Base-by-base conservation (phyloP, 208 protist genomes). In the Leishmania gerbilli region DNA sequence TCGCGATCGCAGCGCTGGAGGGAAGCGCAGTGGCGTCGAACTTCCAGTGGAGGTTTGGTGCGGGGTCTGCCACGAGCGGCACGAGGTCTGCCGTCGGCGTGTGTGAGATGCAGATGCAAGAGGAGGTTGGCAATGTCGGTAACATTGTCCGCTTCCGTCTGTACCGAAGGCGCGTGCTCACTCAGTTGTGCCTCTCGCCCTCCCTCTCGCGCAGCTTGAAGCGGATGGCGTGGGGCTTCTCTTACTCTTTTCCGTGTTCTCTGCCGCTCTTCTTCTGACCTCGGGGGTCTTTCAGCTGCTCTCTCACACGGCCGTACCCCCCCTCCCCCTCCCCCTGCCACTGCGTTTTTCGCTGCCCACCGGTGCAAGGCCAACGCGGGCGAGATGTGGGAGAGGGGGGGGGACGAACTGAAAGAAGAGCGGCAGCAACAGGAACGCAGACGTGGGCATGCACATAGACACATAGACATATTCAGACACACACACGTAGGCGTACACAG, bases 1-100 rank as follows among this genome's bases (percentile, higher is more conserved):
- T 11, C 55, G 77, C 19, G 37, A 67, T 65, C 37, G 74, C 15
- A 79, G 72, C 11, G 51, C 76, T 27, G 53, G 9, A 51, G 65
- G 60, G 8, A 75, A 71, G 65, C 9, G 40, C 45, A 6, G 78
- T n/a, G 34, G n/a, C 15, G 49, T 2, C 1, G 65, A 27, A 27
- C 65, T 72, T n/a, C 40, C 81, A 42, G 84, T 90, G 55, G 87
- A 90, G 80, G 82, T 92, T 75, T 93, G 90, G 90, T 93, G 90
- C 74, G 88, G 90, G 15, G 11, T n/a, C 5, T 93, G 88, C 78
- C 82, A 84, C 45, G 79, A 71, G 55, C 69, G 79, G 7, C 76
- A 83, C 42, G 56, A 84, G 53, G n/a, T 49, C 2, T 78, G 76
- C 42, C 64, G 58, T 17, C 76, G 69, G 11, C 74, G 49, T 15